Evolutionary conservation across 352 stramenopile species (phyloP).

Genomic region (Globisporangium sylvaticum): DNA sequence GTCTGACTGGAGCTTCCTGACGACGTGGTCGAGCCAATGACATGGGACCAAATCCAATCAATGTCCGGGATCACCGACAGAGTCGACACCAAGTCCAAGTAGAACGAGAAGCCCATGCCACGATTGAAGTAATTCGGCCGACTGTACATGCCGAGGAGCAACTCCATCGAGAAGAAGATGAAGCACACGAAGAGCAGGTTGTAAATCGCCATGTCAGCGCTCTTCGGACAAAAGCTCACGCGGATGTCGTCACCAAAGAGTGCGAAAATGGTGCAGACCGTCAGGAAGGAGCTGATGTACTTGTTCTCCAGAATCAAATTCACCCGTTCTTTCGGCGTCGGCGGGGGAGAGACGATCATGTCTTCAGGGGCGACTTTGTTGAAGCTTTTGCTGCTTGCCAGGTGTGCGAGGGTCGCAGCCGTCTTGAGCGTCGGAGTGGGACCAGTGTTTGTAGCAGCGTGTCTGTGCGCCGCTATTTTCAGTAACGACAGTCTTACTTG

Average conservation of each 20-base stretch:
- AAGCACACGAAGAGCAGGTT: slow-evolving; percentile 81
- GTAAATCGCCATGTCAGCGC: slow-evolving; percentile 61
- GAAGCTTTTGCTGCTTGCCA: slow-evolving; percentile 41
- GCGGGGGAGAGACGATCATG: slow-evolving; percentile 23
- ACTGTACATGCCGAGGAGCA: slow-evolving; percentile 64
- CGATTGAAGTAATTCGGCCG: slow-evolving; percentile 77
- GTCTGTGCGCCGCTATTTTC: background rate
- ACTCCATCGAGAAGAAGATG: slow-evolving; percentile 70
- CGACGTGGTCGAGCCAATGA: slow-evolving; percentile 34
- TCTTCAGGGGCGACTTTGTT: slow-evolving; percentile 72
- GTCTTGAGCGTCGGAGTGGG: slow-evolving; percentile 32
- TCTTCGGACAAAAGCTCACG: slow-evolving; percentile 61
- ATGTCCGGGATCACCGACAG: slow-evolving; percentile 91
- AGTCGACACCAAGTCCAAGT: slow-evolving; percentile 92
- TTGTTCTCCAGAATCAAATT: slow-evolving; percentile 65
- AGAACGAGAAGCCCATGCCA: slow-evolving; percentile 85
- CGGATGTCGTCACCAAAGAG: slow-evolving; percentile 87
- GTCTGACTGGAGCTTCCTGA: slow-evolving; percentile 34
- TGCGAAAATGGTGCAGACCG: slow-evolving; percentile 80
- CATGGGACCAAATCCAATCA: slow-evolving; percentile 72
- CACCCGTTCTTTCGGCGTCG: slow-evolving; percentile 42
- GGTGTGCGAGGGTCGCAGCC: slow-evolving; percentile 30
- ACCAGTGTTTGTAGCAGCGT: slow-evolving; percentile 10
- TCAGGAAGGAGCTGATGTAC: slow-evolving; percentile 61
- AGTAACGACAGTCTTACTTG: slow-evolving; percentile 3